These are phyloP conservation scores for Piedraia hortae DNA, from an alignment of 2,329 filamentous ascomycete species.

Conservation along the genomic window DNA sequence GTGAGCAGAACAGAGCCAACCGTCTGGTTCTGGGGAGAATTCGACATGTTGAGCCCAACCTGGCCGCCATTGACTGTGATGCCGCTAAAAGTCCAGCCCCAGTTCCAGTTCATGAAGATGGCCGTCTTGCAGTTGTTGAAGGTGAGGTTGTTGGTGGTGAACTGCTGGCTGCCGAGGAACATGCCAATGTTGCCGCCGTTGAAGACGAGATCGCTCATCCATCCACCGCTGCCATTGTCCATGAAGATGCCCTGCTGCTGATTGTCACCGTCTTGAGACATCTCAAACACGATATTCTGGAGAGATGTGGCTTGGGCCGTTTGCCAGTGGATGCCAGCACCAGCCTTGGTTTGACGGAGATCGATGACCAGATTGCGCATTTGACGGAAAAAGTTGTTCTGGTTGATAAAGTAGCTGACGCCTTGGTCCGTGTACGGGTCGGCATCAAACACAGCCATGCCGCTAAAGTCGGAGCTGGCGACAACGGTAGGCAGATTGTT, in stretches of 20 bases:
- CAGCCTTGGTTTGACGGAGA: conserved; percentile 9
- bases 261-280: conserved; percentile 20
- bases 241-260: conserved; percentile 20
- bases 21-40: conserved; percentile 14
- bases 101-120: conserved; percentile 28
- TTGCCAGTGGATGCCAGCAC: conserved; percentile 24
- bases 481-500: conserved; percentile 22
- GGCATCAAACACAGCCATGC: conserved; percentile 71
- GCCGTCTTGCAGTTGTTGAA: conserved; percentile 23
- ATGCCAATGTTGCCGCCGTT: conserved; percentile 32
- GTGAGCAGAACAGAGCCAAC: conserved; percentile 67
- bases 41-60: conserved; percentile 23
- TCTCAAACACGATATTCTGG: conserved; percentile 33
- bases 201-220: conserved; percentile 31
- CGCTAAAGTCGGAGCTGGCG: conserved; percentile 30
- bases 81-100: conserved; percentile 22
- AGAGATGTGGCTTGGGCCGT: conserved; percentile 29
- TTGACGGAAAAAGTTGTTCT: conserved; percentile 29
- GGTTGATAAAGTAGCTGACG: conserved; percentile 24
- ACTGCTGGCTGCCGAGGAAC: conserved; percentile 37
- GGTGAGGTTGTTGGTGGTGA: conserved; percentile 23
- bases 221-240: conserved; percentile 14
- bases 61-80: conserved; percentile 16
- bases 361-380: conserved; percentile 27
- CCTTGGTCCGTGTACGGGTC: conserved; percentile 44